Base-by-base conservation (phyloP, 257 asterid species). In the Ophiorrhiza pumila region DNA sequence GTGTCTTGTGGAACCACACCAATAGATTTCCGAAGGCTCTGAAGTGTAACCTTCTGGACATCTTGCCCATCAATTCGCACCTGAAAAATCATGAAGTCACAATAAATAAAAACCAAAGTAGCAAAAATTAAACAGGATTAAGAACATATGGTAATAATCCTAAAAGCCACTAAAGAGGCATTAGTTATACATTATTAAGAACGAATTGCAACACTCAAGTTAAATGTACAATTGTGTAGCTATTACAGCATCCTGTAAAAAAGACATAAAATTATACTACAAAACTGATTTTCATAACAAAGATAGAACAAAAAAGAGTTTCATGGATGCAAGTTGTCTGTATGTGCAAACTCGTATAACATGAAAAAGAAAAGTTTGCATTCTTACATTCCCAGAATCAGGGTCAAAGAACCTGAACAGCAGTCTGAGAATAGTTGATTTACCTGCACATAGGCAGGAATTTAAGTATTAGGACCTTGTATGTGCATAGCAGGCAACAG, bases 1-100 rank as follows among this genome's bases (percentile, higher is more conserved):
- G 99, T 95, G 81, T 95, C 99, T 73, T 95, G 99, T 67, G 99
- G 99, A 87, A 95, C 99, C 70, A 95, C 94, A 27, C 96, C 98
- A 74, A 95, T 82, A 72, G 95, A 88, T 81, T 90, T 89, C 77
- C 99, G 89, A 69, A 95, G 99, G 85, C 98, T 92, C 80, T 92
- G 89, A 67, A 95, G 92, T 13, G 98, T 92, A 60, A 95, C 92
- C 42, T 71, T 74, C 72, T 86, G 89, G 74, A 92, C 83, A 87
- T 95, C 98, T 85, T 95, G 99, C 61, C 96, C 95, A 74, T 92
- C 99, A 76, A 95, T 85, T 69, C 78, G 85, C 83, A 94, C 88
- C 99, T 94, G 95, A 64, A 72, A 65, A 78, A 67, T 55, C 37
- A 11, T 59, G 49, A 78, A 67, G 58, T 57, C 35, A 71, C 14